phyloP scores from a whole-genome alignment of 768 basidiomycete genomes.

The Chalciporus pseudorubinellus region DNA sequence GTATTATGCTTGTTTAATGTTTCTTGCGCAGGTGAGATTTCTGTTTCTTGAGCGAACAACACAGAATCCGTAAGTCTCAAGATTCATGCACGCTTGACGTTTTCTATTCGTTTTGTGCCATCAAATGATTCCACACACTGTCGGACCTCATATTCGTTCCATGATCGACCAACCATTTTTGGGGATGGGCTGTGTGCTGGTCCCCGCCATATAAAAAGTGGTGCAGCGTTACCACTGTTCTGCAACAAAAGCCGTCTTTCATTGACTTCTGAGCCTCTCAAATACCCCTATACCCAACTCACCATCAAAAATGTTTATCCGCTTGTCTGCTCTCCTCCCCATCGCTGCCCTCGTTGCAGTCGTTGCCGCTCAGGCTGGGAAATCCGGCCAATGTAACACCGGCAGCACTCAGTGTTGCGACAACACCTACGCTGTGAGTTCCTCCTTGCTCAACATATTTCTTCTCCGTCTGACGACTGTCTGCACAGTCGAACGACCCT shows the following conservation, averaged over 20 bases:
- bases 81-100: neutral
- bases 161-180: too few relatives aligned
- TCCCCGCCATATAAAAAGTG: constrained; percentile 12
- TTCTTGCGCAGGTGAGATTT: too few relatives aligned
- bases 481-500: neutral
- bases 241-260: neutral
- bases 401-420: constrained; percentile 13
- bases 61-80: neutral
- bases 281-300: neutral
- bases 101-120: neutral
- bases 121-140: neutral
- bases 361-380: neutral
- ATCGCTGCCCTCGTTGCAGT: constrained; percentile 10
- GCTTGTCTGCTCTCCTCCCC: constrained; percentile 4
- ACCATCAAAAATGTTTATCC: constrained; percentile 8
- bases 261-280: neutral
- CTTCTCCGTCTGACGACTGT: neutral
- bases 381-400: constrained; percentile 8
- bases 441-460: too few relatives aligned
- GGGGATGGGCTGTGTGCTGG: too few relatives aligned
- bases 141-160: too few relatives aligned
- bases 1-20: too few relatives aligned
- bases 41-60: too few relatives aligned
- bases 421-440: neutral
- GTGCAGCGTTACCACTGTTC: neutral